Evolutionary conservation across 2,329 filamentous ascomycete genomes (phyloP).

Genomic region (Penicillium sp.): DNA sequence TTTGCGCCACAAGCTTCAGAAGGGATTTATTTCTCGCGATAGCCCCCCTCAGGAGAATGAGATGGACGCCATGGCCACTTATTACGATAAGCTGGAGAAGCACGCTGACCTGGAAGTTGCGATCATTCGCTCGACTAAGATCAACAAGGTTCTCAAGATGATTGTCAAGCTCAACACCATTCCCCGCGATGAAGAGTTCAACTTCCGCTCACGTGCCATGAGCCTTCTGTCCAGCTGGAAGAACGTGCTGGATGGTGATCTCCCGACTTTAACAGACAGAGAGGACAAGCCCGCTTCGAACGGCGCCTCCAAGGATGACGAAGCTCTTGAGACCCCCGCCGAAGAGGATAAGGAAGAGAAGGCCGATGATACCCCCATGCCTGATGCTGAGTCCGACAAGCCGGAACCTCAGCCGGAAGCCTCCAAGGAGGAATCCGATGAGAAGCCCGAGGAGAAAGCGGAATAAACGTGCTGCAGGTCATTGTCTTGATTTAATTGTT

Average conservation of each 20-base stretch:
- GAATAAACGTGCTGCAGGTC: constrained; percentile 16
- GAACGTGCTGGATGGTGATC: constrained; percentile 68
- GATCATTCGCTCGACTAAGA: constrained; percentile 90
- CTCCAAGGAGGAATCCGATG: constrained; percentile 37
- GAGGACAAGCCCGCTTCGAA: constrained; percentile 49
- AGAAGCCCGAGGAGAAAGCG: constrained; percentile 30
- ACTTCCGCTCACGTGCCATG: constrained; percentile 82
- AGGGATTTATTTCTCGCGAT: constrained; percentile 84
- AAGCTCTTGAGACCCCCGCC: constrained; percentile 30
- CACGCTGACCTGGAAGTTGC: constrained; percentile 79
- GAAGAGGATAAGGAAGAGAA: constrained; percentile 39
- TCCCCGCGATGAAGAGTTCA: constrained; percentile 81
- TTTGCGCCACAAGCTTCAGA: constrained; percentile 90
- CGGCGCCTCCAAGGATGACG: constrained; percentile 41
- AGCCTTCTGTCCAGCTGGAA: constrained; percentile 86
- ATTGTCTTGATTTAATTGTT: neutral
- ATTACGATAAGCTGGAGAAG: constrained; percentile 71
- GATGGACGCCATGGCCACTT: constrained; percentile 47
- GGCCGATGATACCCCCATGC: constrained; percentile 41
- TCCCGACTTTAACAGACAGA: constrained; percentile 40
- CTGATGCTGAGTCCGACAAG: constrained; percentile 36
- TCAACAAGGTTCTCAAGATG: constrained; percentile 96
- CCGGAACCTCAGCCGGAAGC: constrained; percentile 22
- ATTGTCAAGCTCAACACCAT: constrained; percentile 86
- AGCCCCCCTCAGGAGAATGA: constrained; percentile 77